Percentiles rank a stretch among this genome's conserved stretches.
These are phyloP conservation scores for Colletotrichum cordylinicola DNA, from an alignment of 2,329 filamentous ascomycete species.

Conservation along the genomic window DNA sequence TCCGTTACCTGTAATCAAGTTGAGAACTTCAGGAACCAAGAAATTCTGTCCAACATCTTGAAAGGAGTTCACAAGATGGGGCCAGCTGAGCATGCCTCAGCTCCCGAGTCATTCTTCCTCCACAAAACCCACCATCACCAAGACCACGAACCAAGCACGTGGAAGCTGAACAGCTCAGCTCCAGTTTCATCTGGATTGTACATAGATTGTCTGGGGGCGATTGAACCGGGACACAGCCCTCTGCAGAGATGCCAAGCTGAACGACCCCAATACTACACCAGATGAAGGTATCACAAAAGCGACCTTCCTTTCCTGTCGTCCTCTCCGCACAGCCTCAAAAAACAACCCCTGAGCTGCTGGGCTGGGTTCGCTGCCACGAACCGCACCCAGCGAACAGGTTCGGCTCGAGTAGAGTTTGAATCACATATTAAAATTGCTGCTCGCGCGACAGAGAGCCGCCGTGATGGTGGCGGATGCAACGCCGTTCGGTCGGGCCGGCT, in stretches of 20 bases:
- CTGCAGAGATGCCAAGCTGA: background rate
- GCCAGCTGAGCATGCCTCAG: background rate
- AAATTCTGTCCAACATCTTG: background rate
- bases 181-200: background rate
- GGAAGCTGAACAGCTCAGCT: background rate
- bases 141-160: background rate
- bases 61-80: background rate
- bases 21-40: background rate
- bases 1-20: background rate
- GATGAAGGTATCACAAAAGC: background rate
- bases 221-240: background rate
- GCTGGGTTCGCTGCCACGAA: background rate
- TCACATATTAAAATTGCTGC: background rate
- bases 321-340: background rate
- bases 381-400: background rate
- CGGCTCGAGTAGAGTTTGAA: background rate
- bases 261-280: background rate
- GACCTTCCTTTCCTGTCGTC: background rate
- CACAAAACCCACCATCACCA: background rate
- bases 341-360: background rate
- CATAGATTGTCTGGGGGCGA: background rate
- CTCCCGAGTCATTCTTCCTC: background rate
- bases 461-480: conserved; percentile 4
- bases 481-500: background rate
- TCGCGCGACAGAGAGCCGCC: background rate